Percentiles rank a stretch among this genome's conserved stretches.
These are phyloP conservation scores for Mycena vitilis DNA, from an alignment of 768 basidiomycete genomes.

Conservation along the genomic window DNA sequence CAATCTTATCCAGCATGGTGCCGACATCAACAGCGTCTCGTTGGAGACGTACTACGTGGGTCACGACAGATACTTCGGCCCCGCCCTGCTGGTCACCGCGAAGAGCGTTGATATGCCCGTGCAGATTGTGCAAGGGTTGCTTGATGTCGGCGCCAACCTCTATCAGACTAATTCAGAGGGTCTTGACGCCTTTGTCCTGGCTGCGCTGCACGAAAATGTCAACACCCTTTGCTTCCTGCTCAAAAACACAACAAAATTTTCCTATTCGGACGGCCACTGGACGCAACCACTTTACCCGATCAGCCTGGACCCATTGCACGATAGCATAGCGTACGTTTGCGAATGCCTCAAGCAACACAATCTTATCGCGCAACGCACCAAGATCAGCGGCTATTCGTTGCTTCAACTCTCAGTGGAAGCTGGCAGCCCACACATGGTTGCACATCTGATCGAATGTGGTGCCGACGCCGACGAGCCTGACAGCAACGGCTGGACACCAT, in stretches of 20 bases:
- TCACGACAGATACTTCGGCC: not conserved
- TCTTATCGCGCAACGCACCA: not conserved
- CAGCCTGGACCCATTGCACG: constrained; percentile 1
- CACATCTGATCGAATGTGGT: constrained; percentile 4
- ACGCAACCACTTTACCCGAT: not conserved
- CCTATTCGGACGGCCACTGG: constrained; percentile 3
- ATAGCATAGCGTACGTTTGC: constrained; percentile 15
- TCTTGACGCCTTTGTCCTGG: constrained; percentile 19
- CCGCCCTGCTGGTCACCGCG: constrained; percentile 1
- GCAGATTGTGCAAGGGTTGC: constrained; percentile 13
- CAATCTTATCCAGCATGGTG: constrained; percentile 6
- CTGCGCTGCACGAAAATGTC: constrained; percentile 10
- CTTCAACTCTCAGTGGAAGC: constrained; percentile 18
- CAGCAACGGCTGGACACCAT: constrained; percentile 5
- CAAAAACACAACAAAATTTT: not conserved
- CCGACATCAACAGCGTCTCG: not conserved
- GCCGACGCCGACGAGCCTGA: constrained; percentile 1
- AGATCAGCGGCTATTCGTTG: constrained; percentile 1
- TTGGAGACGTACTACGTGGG: not conserved
- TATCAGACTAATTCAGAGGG: constrained; percentile 9
- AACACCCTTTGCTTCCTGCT: not conserved
- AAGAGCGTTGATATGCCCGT: not conserved
- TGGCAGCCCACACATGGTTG: constrained; percentile 7
- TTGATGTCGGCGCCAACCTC: constrained; percentile 17
- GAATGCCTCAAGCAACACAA: constrained; percentile 17